Conservation (phyloP, 225 moss, liverwort and hornwort species). For the Pleurozium schreberi region DNA sequence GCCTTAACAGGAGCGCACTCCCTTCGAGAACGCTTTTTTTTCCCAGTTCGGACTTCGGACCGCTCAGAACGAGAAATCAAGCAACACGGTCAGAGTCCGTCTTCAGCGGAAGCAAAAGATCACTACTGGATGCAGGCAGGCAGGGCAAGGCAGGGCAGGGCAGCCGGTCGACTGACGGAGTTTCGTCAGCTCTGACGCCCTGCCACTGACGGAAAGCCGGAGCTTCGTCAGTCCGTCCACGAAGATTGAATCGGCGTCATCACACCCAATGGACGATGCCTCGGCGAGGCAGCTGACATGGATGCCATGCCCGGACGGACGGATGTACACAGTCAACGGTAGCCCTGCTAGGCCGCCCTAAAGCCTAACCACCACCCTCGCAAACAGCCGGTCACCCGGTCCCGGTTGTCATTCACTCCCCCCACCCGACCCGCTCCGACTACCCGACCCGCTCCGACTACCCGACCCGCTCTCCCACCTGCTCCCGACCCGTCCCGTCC, state of each 20-base stretch:
- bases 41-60: not conserved
- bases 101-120: not conserved
- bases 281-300: slow-evolving; percentile 2
- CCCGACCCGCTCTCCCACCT: not conserved
- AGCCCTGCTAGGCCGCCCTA: slow-evolving; percentile 1
- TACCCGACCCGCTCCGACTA: not conserved
- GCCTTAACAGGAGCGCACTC: not conserved
- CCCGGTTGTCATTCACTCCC: not conserved
- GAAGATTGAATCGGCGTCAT: not conserved
- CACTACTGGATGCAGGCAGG: not conserved
- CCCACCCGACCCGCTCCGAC: not conserved
- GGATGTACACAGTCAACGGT: slow-evolving; percentile 18
- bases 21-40: not conserved
- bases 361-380: not conserved
- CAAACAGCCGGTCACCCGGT: not conserved
- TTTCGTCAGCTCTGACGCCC: not conserved
- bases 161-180: not conserved
- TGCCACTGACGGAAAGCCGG: not conserved
- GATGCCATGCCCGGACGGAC: slow-evolving; percentile 11
- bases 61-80: not conserved
- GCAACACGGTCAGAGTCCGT: not conserved
- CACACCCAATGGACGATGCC: not conserved
- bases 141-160: not conserved
- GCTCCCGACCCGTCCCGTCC: not conserved
- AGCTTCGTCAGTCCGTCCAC: not conserved